Evolutionary conservation across 352 stramenopile species (phyloP), one percentile per base, ranked within the genome.

Genomic region (Globisporangium viniferum): DNA sequence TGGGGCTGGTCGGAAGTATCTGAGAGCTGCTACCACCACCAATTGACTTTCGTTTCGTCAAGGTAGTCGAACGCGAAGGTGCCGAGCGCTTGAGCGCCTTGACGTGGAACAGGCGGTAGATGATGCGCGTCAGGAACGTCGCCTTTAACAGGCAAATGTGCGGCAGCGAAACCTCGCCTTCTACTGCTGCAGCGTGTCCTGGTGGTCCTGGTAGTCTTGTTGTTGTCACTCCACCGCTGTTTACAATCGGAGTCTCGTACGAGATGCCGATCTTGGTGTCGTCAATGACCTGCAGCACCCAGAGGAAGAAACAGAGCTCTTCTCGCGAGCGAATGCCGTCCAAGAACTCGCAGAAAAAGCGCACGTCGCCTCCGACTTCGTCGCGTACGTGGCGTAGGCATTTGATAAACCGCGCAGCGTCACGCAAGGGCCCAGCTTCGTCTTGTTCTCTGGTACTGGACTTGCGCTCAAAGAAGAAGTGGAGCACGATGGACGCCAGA

Each of bases 341-440:
- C 6, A 90, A 36, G 39, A 90, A 89, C 7, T 82, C 78, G n/a
- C 81, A 88, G 69, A 90, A 90, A 0, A 89, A 67, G 7, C 75
- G 78, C 12, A 88, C 65, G 9, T 79, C 77, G 27, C 74, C 82
- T 3, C 41, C 44, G 0, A 62, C 73, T 8, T 66, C 56, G n/a
- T 29, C 22, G 0, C 73, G 68, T 10, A 84, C 59, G 12, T 66
- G 56, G 5, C 82, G 69, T 4, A 86, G 44, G 44, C 69, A 88
- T 39, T 46, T 66, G 2, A 85, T 49, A 39, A 91, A 91, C 1
- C 68, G 73, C 14, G 73, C 62, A 2, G 84, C 48, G 35, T 79
- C 79, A 0, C 9, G 20, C 5, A 76, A 5, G 12, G 79, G 81
- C 4, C 82, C 75, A 0, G 33, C 14, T 18, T 89, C 81, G 27